phyloP scores from a whole-genome alignment of 2,329 filamentous ascomycete species.

The Hypoxylon rubiginosum region DNA sequence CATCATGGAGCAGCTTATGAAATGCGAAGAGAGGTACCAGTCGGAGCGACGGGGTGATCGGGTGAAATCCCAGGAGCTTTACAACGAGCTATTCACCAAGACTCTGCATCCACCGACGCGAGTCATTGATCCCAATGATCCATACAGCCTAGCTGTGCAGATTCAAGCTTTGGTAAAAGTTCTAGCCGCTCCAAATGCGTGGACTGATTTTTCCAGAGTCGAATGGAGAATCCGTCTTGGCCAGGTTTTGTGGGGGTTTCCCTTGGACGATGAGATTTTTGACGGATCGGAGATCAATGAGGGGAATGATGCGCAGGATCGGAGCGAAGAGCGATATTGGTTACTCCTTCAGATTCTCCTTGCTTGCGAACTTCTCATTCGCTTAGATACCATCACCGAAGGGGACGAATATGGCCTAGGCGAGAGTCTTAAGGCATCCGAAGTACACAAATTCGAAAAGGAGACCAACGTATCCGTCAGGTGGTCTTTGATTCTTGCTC shows the following conservation, averaged over 20 bases:
- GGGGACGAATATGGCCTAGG: constrained; percentile 67
- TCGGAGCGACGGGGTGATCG: constrained; percentile 65
- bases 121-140: constrained; percentile 69
- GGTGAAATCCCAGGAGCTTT: constrained; percentile 67
- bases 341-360: constrained; percentile 75
- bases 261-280: constrained; percentile 64
- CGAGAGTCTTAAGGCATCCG: constrained; percentile 65
- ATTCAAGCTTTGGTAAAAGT: constrained; percentile 77
- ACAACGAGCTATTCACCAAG: constrained; percentile 72
- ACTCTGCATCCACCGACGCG: constrained; percentile 70
- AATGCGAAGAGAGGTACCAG: constrained; percentile 68
- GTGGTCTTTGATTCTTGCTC: constrained; percentile 75
- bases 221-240: constrained; percentile 82
- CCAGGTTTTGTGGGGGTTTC: constrained; percentile 76
- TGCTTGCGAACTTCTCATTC: constrained; percentile 74
- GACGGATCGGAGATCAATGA: constrained; percentile 67
- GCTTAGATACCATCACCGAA: constrained; percentile 73
- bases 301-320: constrained; percentile 62
- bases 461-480: constrained; percentile 72
- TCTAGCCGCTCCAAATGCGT: constrained; percentile 74
- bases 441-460: constrained; percentile 72
- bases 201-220: constrained; percentile 80
- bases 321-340: constrained; percentile 75
- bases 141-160: constrained; percentile 75
- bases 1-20: constrained; percentile 70